Conservation (phyloP, 2,329 filamentous ascomycete genomes). For the Monilinia polystroma region DNA sequence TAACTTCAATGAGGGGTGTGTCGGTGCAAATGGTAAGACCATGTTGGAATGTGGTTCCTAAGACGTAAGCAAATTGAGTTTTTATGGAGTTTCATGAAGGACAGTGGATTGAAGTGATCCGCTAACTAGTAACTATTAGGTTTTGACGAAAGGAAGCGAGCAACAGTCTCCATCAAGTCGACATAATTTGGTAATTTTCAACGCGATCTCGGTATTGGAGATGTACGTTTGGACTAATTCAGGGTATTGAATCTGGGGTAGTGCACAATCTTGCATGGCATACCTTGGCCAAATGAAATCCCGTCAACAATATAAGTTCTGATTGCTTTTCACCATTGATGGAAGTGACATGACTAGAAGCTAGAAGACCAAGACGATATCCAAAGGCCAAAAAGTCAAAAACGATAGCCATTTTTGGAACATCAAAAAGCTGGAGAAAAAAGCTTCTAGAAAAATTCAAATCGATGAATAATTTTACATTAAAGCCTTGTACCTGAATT, state of each 20-base stretch:
- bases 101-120: neutral
- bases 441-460: neutral
- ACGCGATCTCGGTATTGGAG: neutral
- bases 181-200: neutral
- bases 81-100: conserved; percentile 15
- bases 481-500: conserved; percentile 2
- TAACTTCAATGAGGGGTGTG: conserved; percentile 14
- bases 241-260: conserved; percentile 18
- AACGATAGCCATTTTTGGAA: neutral
- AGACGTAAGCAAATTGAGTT: conserved; percentile 16
- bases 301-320: neutral
- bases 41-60: conserved; percentile 16
- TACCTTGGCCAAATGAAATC: conserved; percentile 7
- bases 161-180: conserved; percentile 3
- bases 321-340: neutral
- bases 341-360: neutral
- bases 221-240: conserved; percentile 13
- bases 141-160: conserved; percentile 18
- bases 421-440: neutral
- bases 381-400: neutral
- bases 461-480: neutral
- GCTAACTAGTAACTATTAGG: conserved; percentile 15
- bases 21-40: conserved; percentile 7
- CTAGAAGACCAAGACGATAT: neutral
- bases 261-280: conserved; percentile 7